Evolutionary conservation across 2,329 filamentous ascomycete species (phyloP), one percentile per base, ranked within the genome.

Genomic region (Penicillium sp.): DNA sequence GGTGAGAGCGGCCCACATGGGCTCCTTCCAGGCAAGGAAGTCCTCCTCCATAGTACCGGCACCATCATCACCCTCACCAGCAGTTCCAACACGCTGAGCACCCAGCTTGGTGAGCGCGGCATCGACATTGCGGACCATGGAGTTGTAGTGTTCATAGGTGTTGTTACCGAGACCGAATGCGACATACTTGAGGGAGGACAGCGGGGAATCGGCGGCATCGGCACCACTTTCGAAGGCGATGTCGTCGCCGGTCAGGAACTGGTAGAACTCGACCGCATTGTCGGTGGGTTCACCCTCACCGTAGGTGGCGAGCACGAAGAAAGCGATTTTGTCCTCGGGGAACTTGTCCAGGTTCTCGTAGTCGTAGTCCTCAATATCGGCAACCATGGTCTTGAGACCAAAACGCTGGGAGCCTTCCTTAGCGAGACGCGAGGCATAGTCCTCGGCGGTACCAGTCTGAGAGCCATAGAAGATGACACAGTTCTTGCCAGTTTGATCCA

Each of bases 21-120:
- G 92, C 69, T 99, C 94, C 79, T 99, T 99, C 94, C 94, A 99
- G 62, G 93, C 91, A 67, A 99, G 79, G 75, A 97, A 99, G 70
- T 99, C 95, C 78, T 99, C 95, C 78, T 99, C 94, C 95, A 99
- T 99, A 53, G 94, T 99, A 58, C 95, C 94, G 62, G 94, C 92
- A 61, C 95, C 94, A 72, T 99, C 94, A 68, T 99, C 94, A 68
- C 94, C 94, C 79, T 97, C 93, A 66, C 95, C 94, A 52, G 92
- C 91, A 54, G 87, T 81, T 42, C 94, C 92, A 64, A 99, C 91
- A 63, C 91, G 85, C 69, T 87, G 83, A 11, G 90, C 94, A 57
- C 94, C 94, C 18, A 96, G 82, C 68, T 90, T 93, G 69, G 86
- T 82, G 55, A 99, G 80, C 58, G 87, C 87, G 73, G 89, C 87